Evolutionary conservation across 1,284 basidiomycete species (phyloP).

Genomic region (Ganoderma sinense): DNA sequence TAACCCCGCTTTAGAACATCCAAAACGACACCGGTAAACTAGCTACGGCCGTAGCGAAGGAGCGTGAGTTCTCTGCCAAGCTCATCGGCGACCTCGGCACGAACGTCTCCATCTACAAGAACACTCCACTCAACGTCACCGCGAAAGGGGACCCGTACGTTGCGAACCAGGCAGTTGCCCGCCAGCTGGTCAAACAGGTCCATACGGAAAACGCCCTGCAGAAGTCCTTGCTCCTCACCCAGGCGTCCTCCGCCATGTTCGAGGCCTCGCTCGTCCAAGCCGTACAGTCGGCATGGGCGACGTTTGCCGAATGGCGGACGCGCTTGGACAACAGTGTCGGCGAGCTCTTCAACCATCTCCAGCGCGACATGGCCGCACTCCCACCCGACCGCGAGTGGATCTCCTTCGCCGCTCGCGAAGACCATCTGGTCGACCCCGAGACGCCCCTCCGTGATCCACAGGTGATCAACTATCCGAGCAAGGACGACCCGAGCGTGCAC

Average conservation of each 20-base stretch:
- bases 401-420: constrained; percentile 91
- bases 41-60: constrained; percentile 92
- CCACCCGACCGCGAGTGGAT: constrained; percentile 97
- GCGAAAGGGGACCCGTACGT: constrained; percentile 90
- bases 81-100: constrained; percentile 90
- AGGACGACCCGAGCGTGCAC: constrained; percentile 90
- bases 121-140: constrained; percentile 90
- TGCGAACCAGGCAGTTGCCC: constrained; percentile 82
- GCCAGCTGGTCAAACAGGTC: constrained; percentile 93
- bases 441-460: constrained; percentile 89
- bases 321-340: constrained; percentile 86
- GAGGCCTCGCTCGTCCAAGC: constrained; percentile 97
- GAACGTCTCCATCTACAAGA: constrained; percentile 91
- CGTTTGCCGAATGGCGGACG: constrained; percentile 96
- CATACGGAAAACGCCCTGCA: constrained; percentile 98
- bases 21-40: constrained; percentile 98
- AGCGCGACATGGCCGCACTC: constrained; percentile 83
- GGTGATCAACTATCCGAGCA: constrained; percentile 89
- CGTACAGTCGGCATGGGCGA: constrained; percentile 96
- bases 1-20: constrained; percentile 70
- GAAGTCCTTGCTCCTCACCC: constrained; percentile 99
- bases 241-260: constrained; percentile 97
- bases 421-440: constrained; percentile 97
- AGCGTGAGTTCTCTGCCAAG: constrained; percentile 90
- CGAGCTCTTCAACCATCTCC: constrained; percentile 82